Evolutionary conservation across 2,329 filamentous ascomycete genomes (phyloP).

Genomic region (Calycina herbarum): DNA sequence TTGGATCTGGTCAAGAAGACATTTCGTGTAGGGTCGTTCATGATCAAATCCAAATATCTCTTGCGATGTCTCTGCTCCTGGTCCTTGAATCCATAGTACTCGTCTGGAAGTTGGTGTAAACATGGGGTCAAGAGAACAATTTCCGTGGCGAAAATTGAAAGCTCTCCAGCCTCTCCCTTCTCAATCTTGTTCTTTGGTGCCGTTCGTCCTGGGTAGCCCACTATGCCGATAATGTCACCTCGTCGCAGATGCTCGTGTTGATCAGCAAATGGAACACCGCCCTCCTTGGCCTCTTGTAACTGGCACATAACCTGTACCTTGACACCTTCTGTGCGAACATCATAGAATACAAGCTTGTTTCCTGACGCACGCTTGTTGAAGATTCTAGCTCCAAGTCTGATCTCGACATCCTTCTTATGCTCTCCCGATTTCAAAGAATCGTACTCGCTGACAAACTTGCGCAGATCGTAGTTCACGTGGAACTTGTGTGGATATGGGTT

Average conservation of each 20-base stretch:
- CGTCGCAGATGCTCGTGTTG: conserved; percentile 88
- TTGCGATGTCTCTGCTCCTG: conserved; percentile 91
- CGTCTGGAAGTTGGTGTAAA: conserved; percentile 84
- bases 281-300: conserved; percentile 71
- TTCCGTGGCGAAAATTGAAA: conserved; percentile 90
- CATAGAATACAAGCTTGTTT: conserved; percentile 88
- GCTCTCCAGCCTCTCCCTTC: conserved; percentile 78
- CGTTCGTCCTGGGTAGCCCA: conserved; percentile 81
- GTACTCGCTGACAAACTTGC: conserved; percentile 77
- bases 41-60: conserved; percentile 92
- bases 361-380: conserved; percentile 84
- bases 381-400: conserved; percentile 81
- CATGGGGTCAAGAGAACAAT: conserved; percentile 86
- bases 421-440: conserved; percentile 86
- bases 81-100: conserved; percentile 94
- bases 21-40: conserved; percentile 80
- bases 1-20: conserved; percentile 83
- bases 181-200: conserved; percentile 85
- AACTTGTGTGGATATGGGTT: conserved; percentile 95
- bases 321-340: conserved; percentile 72
- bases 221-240: conserved; percentile 89
- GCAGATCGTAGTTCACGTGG: conserved; percentile 78
- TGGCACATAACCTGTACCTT: conserved; percentile 93
- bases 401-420: conserved; percentile 69
- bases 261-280: conserved; percentile 69